Evolutionary conservation across 2,329 filamentous ascomycete genomes (phyloP).

Genomic region (Epichloe hybrida): DNA sequence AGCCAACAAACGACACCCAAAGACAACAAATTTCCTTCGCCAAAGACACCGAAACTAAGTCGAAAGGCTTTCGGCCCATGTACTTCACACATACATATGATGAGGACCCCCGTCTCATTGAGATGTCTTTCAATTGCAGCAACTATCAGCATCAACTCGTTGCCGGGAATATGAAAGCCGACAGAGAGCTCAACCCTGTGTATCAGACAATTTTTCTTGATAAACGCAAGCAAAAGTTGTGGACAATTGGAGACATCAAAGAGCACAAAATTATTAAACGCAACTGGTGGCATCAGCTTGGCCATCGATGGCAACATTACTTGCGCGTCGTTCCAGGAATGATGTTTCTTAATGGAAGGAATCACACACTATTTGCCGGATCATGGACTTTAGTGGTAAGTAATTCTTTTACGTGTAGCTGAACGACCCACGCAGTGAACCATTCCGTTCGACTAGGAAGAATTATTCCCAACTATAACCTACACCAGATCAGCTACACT

Average conservation of each 20-base stretch:
- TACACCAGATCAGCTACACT: not conserved
- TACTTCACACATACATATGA: conserved; percentile 50
- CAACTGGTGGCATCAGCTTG: conserved; percentile 57
- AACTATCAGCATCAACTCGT: conserved; percentile 65
- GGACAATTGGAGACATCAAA: conserved; percentile 47
- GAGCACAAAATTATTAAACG: conserved; percentile 45
- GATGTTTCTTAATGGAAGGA: conserved; percentile 57
- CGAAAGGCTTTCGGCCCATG: conserved; percentile 49
- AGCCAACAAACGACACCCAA: conserved; percentile 28
- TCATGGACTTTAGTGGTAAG: conserved; percentile 55
- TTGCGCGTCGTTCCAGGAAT: conserved; percentile 53
- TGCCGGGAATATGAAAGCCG: conserved; percentile 12
- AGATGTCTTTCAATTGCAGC: conserved; percentile 63
- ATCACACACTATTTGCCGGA: conserved; percentile 48
- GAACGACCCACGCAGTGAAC: not conserved
- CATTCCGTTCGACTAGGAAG: no score
- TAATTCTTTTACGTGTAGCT: not conserved
- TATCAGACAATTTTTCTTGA: conserved; percentile 60
- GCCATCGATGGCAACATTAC: conserved; percentile 51
- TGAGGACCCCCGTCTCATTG: conserved; percentile 41
- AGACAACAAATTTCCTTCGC: conserved; percentile 26
- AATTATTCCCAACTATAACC: not conserved
- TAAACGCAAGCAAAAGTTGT: conserved; percentile 39
- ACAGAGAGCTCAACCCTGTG: conserved; percentile 38
- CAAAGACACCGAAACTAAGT: conserved; percentile 31